Evolutionary conservation across 2,329 filamentous ascomycete species (phyloP), one percentile per base, ranked within the genome.

Genomic region (Magnaporthales sp.): DNA sequence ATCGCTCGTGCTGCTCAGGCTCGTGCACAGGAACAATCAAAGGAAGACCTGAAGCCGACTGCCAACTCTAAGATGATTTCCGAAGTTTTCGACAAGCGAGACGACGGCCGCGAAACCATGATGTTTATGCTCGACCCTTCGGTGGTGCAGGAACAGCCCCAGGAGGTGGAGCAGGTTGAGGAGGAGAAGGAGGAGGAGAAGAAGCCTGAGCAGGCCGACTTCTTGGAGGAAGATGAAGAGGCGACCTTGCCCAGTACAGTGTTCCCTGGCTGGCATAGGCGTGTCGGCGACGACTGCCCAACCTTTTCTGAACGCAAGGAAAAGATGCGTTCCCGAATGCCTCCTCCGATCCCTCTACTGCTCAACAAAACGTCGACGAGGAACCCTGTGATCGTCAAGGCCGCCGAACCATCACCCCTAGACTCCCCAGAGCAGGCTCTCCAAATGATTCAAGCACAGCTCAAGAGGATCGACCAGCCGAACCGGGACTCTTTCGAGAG

Each of bases 231-330:
- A 3, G 74, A 77, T 56, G 71, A 70, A 0, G 72, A 75, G 15
- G 67, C 70, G 9, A 70, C 68, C 26, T 66, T 70, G 7, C 56
- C 66, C 32, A 31, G 13, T 29, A 27, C 66, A 68, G 24, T 68
- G 68, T 22, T 72, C 72, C 10, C 69, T 68, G 24, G 64, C 54
- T 88, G 85, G 80, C 84, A 89, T 72, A 80, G 78, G 46, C 83
- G 86, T 2, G 77, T 89, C 63, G 87, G 87, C 27, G 84, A 89
- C 61, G 77, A 83, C 26, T 83, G 83, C 66, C 84, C 84, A 26
- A 81, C 83, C 1, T 89, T 89, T 71, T 87, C 87, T 1, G 79
- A 80, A 46, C 80, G 85, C 67, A 80, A 79, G 71, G 75, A 78
- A 51, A 79, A 76, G 66, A 74, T 72, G 5, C 78, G 77, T 54